Conservation (phyloP, 164 flowering plant genomes). For the Vitis cinerea region DNA sequence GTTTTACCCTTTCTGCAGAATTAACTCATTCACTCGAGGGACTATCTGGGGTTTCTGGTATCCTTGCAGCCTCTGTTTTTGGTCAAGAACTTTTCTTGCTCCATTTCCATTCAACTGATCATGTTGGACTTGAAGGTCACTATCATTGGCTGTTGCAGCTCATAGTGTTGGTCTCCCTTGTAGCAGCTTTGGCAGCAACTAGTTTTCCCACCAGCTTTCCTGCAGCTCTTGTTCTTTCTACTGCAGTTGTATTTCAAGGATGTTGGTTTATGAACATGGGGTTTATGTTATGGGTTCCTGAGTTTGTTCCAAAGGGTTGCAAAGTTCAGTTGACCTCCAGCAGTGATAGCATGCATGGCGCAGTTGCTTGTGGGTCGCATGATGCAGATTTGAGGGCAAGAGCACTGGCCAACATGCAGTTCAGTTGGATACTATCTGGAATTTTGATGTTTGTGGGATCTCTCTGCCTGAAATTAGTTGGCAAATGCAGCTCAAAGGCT, state of each 20-base stretch:
- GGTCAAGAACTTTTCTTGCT: constrained; percentile 69
- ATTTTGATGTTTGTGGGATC: constrained; percentile 42
- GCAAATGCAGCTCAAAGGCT: constrained; percentile 20
- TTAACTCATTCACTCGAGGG: constrained; percentile 29
- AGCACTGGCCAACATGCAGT: constrained; percentile 71
- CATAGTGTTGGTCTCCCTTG: constrained; percentile 53
- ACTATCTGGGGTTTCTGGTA: constrained; percentile 43
- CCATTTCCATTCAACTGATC: constrained; percentile 79
- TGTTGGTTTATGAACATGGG: constrained; percentile 83
- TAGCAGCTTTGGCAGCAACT: constrained; percentile 39
- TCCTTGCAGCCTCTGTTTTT: constrained; percentile 66
- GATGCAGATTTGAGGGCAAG: constrained; percentile 59
- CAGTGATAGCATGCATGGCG: constrained; percentile 33
- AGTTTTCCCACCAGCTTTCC: constrained; percentile 40
- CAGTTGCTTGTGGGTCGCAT: constrained; percentile 43
- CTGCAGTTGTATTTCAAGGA: constrained; percentile 65
- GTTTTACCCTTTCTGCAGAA: constrained; percentile 52
- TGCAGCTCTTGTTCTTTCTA: constrained; percentile 58
- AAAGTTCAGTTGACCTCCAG: constrained; percentile 9
- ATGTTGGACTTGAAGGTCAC: constrained; percentile 79
- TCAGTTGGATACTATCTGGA: constrained; percentile 80
- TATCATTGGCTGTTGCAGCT: constrained; percentile 82
- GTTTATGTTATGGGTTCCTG: constrained; percentile 58
- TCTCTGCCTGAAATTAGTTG: constrained; percentile 34
- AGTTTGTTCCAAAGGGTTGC: constrained; percentile 62